Evolutionary conservation across 1,139 yeast genomes (phyloP).

Genomic region (Protomyces lactucae-debilis): DNA sequence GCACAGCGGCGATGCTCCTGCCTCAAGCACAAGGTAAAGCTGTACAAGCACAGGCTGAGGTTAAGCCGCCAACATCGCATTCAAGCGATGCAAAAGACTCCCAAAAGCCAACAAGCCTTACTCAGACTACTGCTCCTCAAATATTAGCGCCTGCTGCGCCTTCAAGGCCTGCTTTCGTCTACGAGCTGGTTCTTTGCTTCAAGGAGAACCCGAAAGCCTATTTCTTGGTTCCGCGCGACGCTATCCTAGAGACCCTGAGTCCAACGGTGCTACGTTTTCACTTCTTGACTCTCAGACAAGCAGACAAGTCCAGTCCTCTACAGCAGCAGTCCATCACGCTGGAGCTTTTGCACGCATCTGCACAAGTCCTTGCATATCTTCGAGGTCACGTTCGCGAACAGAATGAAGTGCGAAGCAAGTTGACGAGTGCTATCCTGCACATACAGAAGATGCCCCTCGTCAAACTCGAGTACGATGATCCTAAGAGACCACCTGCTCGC

Average conservation of each 20-base stretch:
- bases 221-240: constrained; percentile 17
- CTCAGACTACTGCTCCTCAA: not conserved
- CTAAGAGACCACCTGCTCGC: not conserved
- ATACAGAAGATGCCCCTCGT: constrained; percentile 11
- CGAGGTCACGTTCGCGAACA: constrained; percentile 12
- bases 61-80: not conserved
- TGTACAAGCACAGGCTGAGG: not conserved
- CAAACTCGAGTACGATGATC: not conserved
- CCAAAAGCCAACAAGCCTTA: not conserved
- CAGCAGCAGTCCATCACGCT: constrained; percentile 22
- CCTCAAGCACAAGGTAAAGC: not conserved
- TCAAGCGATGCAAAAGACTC: not conserved
- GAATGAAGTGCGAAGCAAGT: constrained; percentile 11
- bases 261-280: not conserved
- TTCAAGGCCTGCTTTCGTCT: not conserved
- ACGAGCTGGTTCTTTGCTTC: constrained; percentile 15
- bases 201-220: constrained; percentile 3
- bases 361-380: not conserved
- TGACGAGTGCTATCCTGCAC: constrained; percentile 16
- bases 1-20: not conserved
- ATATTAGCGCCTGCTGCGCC: not conserved
- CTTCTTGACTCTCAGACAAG: constrained; percentile 18
- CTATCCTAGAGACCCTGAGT: not conserved
- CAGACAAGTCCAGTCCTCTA: constrained; percentile 2
- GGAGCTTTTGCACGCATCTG: not conserved